Evolutionary conservation across 768 basidiomycete genomes (phyloP).

Genomic region (Exidia glandulosa): DNA sequence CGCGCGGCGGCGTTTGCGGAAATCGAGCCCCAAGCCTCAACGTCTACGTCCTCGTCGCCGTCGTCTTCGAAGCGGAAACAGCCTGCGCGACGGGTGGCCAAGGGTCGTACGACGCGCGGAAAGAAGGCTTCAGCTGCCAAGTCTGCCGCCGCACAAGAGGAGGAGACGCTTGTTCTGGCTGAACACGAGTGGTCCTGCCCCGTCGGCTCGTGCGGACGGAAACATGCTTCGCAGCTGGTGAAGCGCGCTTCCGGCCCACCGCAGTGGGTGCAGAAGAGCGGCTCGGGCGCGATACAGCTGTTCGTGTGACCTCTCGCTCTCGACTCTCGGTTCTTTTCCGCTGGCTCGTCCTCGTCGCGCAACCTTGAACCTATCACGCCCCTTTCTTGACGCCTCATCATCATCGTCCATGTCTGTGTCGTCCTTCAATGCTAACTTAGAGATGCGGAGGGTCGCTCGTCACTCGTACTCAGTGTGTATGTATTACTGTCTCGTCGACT

Average conservation of each 20-base stretch:
- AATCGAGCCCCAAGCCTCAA: background rate
- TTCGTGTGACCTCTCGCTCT: background rate
- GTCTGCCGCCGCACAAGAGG: background rate
- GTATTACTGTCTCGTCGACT: too few relatives aligned
- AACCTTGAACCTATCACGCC: too few relatives aligned
- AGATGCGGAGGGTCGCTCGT: too few relatives aligned
- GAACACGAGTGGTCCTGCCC: background rate
- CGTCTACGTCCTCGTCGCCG: background rate
- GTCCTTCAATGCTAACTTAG: too few relatives aligned
- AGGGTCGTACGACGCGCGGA: background rate
- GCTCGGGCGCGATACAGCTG: background rate
- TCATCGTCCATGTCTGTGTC: too few relatives aligned
- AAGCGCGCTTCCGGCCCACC: background rate
- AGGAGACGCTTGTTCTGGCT: background rate
- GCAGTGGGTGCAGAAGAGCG: background rate
- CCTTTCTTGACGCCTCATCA: too few relatives aligned
- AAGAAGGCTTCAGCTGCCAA: background rate
- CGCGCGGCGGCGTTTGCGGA: background rate
- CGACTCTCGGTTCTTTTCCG: too few relatives aligned
- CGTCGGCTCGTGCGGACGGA: background rate
- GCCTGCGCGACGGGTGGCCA: background rate
- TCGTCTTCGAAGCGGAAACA: background rate
- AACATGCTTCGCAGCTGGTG: background rate
- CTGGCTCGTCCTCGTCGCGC: too few relatives aligned
- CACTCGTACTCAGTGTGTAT: too few relatives aligned